Evolutionary conservation across 352 stramenopile genomes (phyloP).

Genomic region (Globisporangium radiosum): DNA sequence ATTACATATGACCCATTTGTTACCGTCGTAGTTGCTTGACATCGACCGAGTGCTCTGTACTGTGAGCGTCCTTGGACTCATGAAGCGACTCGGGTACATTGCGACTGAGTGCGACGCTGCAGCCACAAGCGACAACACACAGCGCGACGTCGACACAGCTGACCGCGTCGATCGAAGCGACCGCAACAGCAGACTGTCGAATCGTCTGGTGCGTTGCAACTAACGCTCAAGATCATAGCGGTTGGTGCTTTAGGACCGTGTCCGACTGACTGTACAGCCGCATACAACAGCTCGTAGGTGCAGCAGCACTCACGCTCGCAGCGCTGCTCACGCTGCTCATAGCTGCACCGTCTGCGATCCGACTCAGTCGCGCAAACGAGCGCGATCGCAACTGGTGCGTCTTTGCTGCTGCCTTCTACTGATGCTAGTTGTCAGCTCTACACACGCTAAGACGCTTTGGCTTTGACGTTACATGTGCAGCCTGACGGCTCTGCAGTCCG

Average conservation of each 20-base stretch:
- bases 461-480: constrained; percentile 1
- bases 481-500: constrained; percentile 3
- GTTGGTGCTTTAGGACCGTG: background rate
- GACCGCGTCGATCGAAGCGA: background rate
- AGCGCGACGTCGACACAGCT: background rate
- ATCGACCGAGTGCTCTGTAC: constrained; percentile 14
- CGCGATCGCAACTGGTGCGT: constrained; percentile 27
- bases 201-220: constrained; percentile 16
- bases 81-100: constrained; percentile 29
- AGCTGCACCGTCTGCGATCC: constrained; percentile 33
- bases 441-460: too few relatives aligned
- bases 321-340: constrained; percentile 37
- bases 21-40: background rate
- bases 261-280: too few relatives aligned
- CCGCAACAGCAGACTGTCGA: constrained; percentile 9
- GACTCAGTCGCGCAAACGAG: constrained; percentile 32
- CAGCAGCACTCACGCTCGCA: constrained; percentile 16
- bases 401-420: background rate
- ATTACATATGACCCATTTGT: too few relatives aligned
- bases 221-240: background rate
- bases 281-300: constrained; percentile 23
- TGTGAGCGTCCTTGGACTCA: constrained; percentile 45
- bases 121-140: background rate
- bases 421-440: background rate
- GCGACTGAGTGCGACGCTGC: background rate